Evolutionary conservation across 441 rosid species (phyloP).

Genomic region (Gossypium trilobum): DNA sequence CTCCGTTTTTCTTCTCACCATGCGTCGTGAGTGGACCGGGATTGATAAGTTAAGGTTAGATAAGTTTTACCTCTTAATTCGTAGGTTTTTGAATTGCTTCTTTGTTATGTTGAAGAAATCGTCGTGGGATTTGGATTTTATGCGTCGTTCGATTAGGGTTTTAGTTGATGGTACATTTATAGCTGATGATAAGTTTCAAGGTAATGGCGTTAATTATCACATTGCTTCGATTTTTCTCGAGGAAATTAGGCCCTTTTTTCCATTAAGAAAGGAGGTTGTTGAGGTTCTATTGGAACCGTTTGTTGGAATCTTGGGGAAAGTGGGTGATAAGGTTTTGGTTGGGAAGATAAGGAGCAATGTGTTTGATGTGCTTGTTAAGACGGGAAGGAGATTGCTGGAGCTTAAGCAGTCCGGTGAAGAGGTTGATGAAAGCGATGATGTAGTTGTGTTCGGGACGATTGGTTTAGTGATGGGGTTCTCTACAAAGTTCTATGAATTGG

Average conservation of each 20-base stretch:
- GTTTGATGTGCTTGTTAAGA: slow-evolving; percentile 47
- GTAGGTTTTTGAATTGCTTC: slow-evolving; percentile 48
- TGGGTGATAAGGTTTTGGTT: slow-evolving; percentile 53
- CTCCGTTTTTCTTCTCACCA: slow-evolving; percentile 58
- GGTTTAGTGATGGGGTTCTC: slow-evolving; percentile 48
- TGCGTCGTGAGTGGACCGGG: slow-evolving; percentile 89
- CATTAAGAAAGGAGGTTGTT: slow-evolving; percentile 37
- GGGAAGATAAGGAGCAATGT: slow-evolving; percentile 60
- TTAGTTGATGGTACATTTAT: slow-evolving; percentile 43
- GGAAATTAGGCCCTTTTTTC: slow-evolving; percentile 58
- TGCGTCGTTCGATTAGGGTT: slow-evolving; percentile 32
- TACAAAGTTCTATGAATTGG: slow-evolving; percentile 55
- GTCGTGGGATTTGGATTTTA: slow-evolving; percentile 55
- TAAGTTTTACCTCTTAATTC: slow-evolving; percentile 73
- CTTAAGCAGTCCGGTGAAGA: slow-evolving; percentile 35
- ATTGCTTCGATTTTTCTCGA: slow-evolving; percentile 60
- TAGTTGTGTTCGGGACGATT: slow-evolving; percentile 47
- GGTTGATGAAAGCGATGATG: slow-evolving; percentile 38
- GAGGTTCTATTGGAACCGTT: slow-evolving; percentile 38
- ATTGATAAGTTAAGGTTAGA: slow-evolving; percentile 75
- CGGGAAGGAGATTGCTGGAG: slow-evolving; percentile 49
- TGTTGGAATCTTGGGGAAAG: slow-evolving; percentile 25
- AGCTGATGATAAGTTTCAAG: slow-evolving; percentile 47
- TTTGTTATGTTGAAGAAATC: slow-evolving; percentile 40
- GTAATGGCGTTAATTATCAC: slow-evolving; percentile 76